A percentile compares a stretch with the other conserved stretches of the same genome.
Conservation (phyloP, 2,329 filamentous ascomycete species). For the Sporothrix curviconia region DNA sequence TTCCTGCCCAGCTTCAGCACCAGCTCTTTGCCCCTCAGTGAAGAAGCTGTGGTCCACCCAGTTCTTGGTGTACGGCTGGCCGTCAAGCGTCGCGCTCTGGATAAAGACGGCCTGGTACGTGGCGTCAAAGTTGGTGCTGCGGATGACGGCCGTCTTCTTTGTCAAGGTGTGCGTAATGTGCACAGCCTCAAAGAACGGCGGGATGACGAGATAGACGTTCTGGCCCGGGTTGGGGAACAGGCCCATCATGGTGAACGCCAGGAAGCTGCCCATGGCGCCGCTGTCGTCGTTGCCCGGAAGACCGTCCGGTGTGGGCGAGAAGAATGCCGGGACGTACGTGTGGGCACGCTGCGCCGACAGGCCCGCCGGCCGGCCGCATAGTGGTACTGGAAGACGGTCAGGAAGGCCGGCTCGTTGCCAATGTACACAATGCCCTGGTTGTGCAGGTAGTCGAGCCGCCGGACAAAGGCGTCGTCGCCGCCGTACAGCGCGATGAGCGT, state of each 20-base stretch:
- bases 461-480: slow-evolving; percentile 49
- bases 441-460: slow-evolving; percentile 58
- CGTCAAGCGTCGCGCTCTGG: slow-evolving; percentile 58
- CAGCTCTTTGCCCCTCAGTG: slow-evolving; percentile 54
- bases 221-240: slow-evolving; percentile 64
- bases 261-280: slow-evolving; percentile 63
- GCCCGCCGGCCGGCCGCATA: slow-evolving; percentile 59
- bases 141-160: slow-evolving; percentile 52
- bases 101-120: slow-evolving; percentile 53
- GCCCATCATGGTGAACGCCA: slow-evolving; percentile 62
- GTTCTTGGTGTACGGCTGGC: slow-evolving; percentile 53
- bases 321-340: slow-evolving; percentile 59
- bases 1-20: slow-evolving; percentile 53
- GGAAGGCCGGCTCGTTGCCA: slow-evolving; percentile 55
- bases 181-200: slow-evolving; percentile 59
- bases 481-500: slow-evolving; percentile 54
- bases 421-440: slow-evolving; percentile 59
- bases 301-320: slow-evolving; percentile 51
- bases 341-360: slow-evolving; percentile 49
- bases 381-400: slow-evolving; percentile 62
- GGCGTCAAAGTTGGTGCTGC: slow-evolving; percentile 56
- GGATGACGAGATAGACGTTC: slow-evolving; percentile 63
- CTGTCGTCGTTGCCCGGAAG: slow-evolving; percentile 66
- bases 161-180: slow-evolving; percentile 52
- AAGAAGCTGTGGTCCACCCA: slow-evolving; percentile 67